These are phyloP conservation scores for Syzygium malaccense DNA, from an alignment of 441 rosid genomes.

Conservation along the genomic window DNA sequence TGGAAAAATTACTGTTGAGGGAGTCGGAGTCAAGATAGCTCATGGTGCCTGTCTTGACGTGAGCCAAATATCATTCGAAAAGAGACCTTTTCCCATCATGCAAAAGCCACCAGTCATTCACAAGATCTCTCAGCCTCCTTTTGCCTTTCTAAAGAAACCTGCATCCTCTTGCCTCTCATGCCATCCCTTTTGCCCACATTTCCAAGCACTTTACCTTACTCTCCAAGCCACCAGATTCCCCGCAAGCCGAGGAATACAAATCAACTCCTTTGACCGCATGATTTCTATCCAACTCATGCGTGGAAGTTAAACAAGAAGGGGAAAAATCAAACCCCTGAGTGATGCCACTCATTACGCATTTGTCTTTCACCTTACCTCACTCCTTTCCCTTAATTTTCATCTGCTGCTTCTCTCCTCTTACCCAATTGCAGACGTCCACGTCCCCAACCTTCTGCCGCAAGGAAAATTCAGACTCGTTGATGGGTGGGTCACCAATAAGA, in stretches of 20 bases:
- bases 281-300: background rate
- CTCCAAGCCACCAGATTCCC: background rate
- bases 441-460: background rate
- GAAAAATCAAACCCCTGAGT: background rate
- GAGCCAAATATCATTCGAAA: background rate
- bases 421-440: background rate
- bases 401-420: background rate
- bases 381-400: background rate
- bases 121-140: background rate
- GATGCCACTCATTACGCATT: conserved; percentile 1
- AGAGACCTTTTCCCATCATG: background rate
- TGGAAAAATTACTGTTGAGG: background rate
- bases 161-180: background rate
- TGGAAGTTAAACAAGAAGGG: background rate
- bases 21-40: background rate
- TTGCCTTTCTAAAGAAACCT: background rate
- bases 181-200: background rate
- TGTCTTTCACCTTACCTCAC: background rate
- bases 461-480: background rate
- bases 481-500: background rate
- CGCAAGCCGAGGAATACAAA: background rate
- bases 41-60: background rate
- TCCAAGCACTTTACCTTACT: background rate
- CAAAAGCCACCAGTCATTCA: background rate
- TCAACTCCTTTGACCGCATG: background rate